Evolutionary conservation across 768 basidiomycete genomes (phyloP), one percentile per base, ranked within the genome.

Genomic region (Hemileccinum impolitum): DNA sequence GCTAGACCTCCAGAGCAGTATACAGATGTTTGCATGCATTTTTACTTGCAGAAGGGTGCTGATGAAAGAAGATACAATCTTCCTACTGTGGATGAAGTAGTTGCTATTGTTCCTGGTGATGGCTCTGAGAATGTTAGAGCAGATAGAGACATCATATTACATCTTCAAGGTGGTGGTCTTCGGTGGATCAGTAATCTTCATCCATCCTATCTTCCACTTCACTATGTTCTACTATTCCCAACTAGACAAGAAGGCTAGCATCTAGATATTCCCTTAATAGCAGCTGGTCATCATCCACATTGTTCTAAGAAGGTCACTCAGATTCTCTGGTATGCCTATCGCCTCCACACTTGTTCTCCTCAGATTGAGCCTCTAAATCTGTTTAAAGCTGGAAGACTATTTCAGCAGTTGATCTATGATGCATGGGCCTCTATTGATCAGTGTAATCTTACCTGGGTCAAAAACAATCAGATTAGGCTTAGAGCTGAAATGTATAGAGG

Each of bases 201-300:
- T 52, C 64, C 70, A 4, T 45, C 58, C 0, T 79, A 78, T 52
- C 26, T 53, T 0, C 52, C 74, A 0, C 58, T 78, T 1, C 70
- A 76, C 14, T 78, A 76, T 70, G 67, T 72, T 0, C 53, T 80
- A 0, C 60, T 80, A 1, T 77, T 77, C 62, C 70, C 75, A 4
- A 15, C 43, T 32, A 73, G 74, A 2, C 56, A 71, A 15, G 35
- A 55, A 36, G 75, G 75, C 4, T 79, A 71, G 74, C 62, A 68
- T 32, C 10, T 32, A 3, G 31, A 32, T 32, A 32, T 72, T 4
- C 48, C 39, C 0, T 32, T 62, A 11, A 23, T 45, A 53, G 17
- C 0, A 26, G 10, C 18, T 13, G 46, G 47, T 17, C 11, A 41
- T 0, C 3, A 35, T 17, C 31, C 39, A 6, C 19, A 49, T 35